Conservation (phyloP, 2,329 filamentous ascomycete species). For the Pseudocercospora fijiensis region DNA sequence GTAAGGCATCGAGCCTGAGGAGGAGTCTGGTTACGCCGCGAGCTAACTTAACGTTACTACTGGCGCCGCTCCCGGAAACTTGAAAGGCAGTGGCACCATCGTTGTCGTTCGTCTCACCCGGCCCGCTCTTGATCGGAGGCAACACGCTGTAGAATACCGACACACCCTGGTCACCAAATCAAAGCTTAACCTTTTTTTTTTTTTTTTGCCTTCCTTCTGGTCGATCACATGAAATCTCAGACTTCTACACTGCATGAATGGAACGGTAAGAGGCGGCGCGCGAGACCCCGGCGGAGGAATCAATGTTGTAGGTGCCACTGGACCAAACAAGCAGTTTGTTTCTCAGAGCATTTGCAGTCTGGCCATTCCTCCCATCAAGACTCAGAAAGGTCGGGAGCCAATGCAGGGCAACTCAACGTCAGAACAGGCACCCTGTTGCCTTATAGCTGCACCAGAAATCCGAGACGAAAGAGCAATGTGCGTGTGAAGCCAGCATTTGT, state of each 20-base stretch:
- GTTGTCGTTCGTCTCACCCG: neutral
- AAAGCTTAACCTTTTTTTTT: neutral
- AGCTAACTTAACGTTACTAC: too few relatives aligned
- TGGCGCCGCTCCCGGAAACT: slow-evolving; percentile 1
- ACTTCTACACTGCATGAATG: neutral
- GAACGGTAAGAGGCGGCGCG: neutral
- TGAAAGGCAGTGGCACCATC: too few relatives aligned
- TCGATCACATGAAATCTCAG: neutral
- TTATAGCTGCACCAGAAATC: neutral
- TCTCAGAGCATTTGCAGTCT: neutral
- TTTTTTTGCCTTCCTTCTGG: neutral
- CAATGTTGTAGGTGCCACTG: neutral
- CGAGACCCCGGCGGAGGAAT: neutral
- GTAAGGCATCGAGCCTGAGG: slow-evolving; percentile 8
- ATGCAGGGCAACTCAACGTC: neutral
- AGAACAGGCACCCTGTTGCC: too few relatives aligned
- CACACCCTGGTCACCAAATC: neutral
- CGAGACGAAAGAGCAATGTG: neutral
- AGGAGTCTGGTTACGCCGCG: neutral
- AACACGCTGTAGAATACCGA: neutral
- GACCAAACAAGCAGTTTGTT: neutral
- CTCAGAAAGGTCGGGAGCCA: neutral
- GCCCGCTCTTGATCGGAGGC: neutral
- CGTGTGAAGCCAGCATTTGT: neutral
- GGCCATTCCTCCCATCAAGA: neutral